phyloP scores from a whole-genome alignment of 2,329 filamentous ascomycete species.

The Aspergillus japonicus region DNA sequence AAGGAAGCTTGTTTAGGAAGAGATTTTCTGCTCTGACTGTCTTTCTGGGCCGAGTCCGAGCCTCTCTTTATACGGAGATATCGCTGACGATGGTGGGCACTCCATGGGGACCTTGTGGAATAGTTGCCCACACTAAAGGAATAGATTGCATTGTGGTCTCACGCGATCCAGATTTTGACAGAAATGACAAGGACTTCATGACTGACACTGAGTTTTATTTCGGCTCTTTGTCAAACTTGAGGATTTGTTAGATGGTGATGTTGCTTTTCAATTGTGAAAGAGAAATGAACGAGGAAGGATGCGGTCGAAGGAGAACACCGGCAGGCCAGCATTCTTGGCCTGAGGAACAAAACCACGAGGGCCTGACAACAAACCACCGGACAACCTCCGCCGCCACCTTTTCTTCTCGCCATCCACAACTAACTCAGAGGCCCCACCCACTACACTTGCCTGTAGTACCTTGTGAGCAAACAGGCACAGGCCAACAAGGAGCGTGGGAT shows the following conservation, averaged over 20 bases:
- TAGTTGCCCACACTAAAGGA: not conserved
- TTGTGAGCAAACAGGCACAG: not conserved
- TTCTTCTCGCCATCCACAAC: not conserved
- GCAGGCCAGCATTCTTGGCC: not conserved
- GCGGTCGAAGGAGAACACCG: not conserved
- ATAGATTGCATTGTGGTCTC: not conserved
- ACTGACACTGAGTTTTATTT: not conserved
- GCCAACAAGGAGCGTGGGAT: not conserved
- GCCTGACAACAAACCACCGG: not conserved
- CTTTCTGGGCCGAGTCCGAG: not conserved
- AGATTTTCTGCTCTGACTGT: not conserved
- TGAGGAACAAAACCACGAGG: not conserved
- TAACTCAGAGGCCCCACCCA: not conserved
- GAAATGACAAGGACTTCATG: not conserved
- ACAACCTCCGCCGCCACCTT: not conserved
- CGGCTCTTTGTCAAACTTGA: not conserved
- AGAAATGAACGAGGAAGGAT: not conserved
- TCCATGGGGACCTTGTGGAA: constrained; percentile 4
- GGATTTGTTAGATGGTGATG: not conserved
- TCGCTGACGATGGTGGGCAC: not conserved
- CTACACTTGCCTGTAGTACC: not conserved
- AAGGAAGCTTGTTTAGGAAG: not conserved
- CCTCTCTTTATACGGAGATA: not conserved
- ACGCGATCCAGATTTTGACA: not conserved
- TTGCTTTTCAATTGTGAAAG: not conserved